These are phyloP conservation scores for Echites panduratus DNA, from an alignment of 257 asterid genomes.

Conservation along the genomic window DNA sequence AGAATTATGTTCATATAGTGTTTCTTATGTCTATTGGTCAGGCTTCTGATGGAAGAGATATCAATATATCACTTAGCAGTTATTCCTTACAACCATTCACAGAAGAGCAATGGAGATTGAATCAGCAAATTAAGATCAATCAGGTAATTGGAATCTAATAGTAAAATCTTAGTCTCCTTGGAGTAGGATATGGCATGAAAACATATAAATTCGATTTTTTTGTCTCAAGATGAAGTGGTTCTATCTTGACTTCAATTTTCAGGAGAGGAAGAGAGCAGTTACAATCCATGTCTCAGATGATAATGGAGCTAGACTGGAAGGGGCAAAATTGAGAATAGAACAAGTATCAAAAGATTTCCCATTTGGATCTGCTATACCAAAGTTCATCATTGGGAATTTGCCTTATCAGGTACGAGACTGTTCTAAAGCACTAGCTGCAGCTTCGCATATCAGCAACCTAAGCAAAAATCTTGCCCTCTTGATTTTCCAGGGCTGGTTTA, in stretches of 20 bases:
- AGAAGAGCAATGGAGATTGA: constrained; percentile 26
- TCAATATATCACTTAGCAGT: constrained; percentile 18
- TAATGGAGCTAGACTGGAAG: constrained; percentile 28
- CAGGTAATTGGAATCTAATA: constrained; percentile 14
- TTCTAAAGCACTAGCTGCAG: no score
- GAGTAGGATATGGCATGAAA: neutral
- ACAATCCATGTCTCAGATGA: constrained; percentile 34
- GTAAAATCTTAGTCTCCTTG: no score
- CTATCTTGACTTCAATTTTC: neutral
- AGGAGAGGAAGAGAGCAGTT: constrained; percentile 41
- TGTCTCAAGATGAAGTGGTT: neutral
- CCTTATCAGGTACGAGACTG: constrained; percentile 47
- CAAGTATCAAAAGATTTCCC: constrained; percentile 44
- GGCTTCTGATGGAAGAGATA: constrained; percentile 20
- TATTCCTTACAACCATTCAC: constrained; percentile 37
- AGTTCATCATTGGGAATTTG: constrained; percentile 34
- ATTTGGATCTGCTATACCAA: constrained; percentile 47
- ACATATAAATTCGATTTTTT: neutral
- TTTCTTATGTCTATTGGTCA: constrained; percentile 11
- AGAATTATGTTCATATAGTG: neutral
- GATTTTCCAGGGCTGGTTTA: constrained; percentile 46
- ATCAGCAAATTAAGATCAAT: constrained; percentile 22
- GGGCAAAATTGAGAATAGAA: constrained; percentile 24
- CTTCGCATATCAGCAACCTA: no score
- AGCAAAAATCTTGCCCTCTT: no score